Percentiles rank a stretch among this genome's conserved stretches.
phyloP scores from a whole-genome alignment of 2,329 filamentous ascomycete genomes.

The Fusarium anguioides region DNA sequence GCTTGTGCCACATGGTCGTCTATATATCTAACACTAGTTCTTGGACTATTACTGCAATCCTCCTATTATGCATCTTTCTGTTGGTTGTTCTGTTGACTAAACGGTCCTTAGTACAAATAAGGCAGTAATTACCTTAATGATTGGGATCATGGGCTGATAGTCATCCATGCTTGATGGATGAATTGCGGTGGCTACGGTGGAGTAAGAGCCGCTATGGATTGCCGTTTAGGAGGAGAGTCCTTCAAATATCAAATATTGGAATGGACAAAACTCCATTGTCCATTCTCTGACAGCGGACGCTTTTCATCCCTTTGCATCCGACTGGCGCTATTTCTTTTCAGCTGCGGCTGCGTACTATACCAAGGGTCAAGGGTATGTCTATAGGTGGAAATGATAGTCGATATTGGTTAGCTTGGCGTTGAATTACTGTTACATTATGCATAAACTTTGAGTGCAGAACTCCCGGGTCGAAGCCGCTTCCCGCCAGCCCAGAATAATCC shows the following conservation, averaged over 20 bases:
- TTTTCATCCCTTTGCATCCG: neutral
- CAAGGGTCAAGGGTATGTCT: slow-evolving; percentile 1
- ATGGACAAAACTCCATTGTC: neutral
- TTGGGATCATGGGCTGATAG: slow-evolving; percentile 8
- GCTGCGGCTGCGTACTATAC: neutral
- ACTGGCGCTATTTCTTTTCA: slow-evolving; percentile 7
- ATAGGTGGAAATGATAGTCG: slow-evolving; percentile 6
- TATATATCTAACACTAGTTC: slow-evolving; percentile 28
- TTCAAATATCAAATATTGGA: slow-evolving; percentile 6
- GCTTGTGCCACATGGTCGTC: slow-evolving; percentile 26
- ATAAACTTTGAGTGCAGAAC: neutral
- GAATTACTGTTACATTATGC: neutral
- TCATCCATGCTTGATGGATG: slow-evolving; percentile 17
- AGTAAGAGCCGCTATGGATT: neutral
- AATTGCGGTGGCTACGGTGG: slow-evolving; percentile 14
- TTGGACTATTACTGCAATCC: neutral
- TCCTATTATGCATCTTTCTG: neutral
- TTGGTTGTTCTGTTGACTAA: neutral
- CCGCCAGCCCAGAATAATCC: neutral
- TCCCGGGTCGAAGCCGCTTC: neutral
- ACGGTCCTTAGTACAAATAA: slow-evolving; percentile 15
- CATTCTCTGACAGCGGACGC: neutral
- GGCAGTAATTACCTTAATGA: slow-evolving; percentile 29
- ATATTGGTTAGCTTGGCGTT: slow-evolving; percentile 2
- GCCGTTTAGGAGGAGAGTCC: neutral